Evolutionary conservation across 2,329 filamentous ascomycete genomes (phyloP).

Genomic region (Microcyclospora pomicola): DNA sequence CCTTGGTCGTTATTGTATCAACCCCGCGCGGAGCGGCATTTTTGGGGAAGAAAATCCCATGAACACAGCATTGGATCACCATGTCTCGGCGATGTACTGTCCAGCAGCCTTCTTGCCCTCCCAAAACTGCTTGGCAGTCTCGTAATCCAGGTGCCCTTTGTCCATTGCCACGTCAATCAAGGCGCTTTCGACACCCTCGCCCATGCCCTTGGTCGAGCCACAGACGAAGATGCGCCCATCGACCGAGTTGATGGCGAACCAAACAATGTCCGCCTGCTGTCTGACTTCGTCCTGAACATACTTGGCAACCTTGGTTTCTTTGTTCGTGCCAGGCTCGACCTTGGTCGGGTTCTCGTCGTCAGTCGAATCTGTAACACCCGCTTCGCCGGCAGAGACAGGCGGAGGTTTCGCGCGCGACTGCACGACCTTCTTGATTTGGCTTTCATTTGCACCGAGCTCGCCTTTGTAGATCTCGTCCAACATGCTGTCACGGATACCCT

Average conservation of each 20-base stretch:
- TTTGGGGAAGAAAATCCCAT: too few relatives aligned
- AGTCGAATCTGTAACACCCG: constrained; percentile 10
- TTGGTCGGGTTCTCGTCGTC: constrained; percentile 52
- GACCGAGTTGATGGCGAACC: constrained; percentile 93
- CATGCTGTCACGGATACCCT: constrained; percentile 84
- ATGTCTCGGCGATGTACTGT: constrained; percentile 72
- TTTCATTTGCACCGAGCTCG: constrained; percentile 85
- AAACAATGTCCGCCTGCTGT: constrained; percentile 87
- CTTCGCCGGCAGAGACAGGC: constrained; percentile 16
- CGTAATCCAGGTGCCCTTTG: constrained; percentile 72
- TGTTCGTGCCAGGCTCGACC: constrained; percentile 54
- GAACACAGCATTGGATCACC: constrained; percentile 8
- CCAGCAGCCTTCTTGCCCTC: constrained; percentile 77
- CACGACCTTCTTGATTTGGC: constrained; percentile 37
- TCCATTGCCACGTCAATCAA: constrained; percentile 82
- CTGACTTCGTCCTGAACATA: constrained; percentile 95
- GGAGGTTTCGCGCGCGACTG: constrained; percentile 26
- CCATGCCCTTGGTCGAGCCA: constrained; percentile 91
- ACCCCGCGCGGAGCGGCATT: too few relatives aligned
- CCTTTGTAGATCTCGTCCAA: constrained; percentile 94
- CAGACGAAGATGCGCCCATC: constrained; percentile 95
- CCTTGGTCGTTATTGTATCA: too few relatives aligned
- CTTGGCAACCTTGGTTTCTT: constrained; percentile 52
- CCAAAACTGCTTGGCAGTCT: constrained; percentile 83
- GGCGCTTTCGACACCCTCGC: constrained; percentile 82